Conservation (phyloP, 768 basidiomycete genomes). For the Termitomyces sp. region DNA sequence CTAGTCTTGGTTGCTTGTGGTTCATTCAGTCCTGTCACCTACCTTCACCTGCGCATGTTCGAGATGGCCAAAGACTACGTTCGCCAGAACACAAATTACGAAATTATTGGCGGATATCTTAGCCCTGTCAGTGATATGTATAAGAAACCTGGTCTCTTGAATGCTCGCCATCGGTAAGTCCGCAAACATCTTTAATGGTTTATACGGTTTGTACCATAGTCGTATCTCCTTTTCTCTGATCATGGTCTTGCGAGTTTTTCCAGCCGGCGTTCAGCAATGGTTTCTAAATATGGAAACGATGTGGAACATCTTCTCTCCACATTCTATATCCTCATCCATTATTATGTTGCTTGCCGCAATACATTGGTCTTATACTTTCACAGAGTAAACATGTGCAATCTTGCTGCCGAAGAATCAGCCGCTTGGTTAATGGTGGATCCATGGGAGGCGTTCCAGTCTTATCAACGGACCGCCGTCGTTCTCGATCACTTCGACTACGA, state of each 20-base stretch:
- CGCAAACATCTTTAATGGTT: conserved; percentile 12
- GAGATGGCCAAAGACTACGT: conserved; percentile 99
- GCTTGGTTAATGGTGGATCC: conserved; percentile 97
- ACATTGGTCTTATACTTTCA: conserved; percentile 11
- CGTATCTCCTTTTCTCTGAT: not conserved
- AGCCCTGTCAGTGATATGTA: conserved; percentile 95
- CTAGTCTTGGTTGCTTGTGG: conserved; percentile 95
- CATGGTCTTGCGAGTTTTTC: not conserved
- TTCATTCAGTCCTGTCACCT: conserved; percentile 97
- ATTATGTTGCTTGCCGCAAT: not conserved
- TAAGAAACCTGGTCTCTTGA: conserved; percentile 93
- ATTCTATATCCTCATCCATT: conserved; percentile 13
- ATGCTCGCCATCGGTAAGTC: conserved; percentile 81
- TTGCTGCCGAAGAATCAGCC: conserved; percentile 86
- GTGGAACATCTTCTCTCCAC: not conserved
- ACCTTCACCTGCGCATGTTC: conserved; percentile 97
- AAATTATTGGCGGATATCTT: conserved; percentile 93
- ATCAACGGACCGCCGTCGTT: conserved; percentile 95
- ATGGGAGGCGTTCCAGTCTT: conserved; percentile 94
- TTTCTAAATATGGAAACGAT: conserved; percentile 3
- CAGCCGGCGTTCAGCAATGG: not conserved
- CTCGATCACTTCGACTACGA: conserved; percentile 96
- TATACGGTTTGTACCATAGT: not conserved
- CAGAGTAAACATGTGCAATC: conserved; percentile 83
- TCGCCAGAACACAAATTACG: conserved; percentile 86